Evolutionary conservation across 371 early-diverging fungal species (phyloP).

Genomic region (Catenaria anguillulae): DNA sequence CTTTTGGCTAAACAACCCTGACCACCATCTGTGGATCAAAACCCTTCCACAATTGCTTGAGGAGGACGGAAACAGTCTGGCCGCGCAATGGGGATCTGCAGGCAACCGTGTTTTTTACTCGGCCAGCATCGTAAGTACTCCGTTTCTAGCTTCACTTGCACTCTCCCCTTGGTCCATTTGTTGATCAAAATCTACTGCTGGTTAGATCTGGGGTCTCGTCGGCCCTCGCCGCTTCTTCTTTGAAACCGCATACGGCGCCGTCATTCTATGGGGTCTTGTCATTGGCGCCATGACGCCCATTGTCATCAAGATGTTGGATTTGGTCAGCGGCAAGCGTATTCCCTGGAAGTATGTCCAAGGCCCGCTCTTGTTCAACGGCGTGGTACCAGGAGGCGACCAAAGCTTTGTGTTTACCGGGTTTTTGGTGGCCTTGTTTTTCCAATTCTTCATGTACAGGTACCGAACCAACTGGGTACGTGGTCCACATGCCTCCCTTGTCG

Average conservation of each 20-base stretch:
- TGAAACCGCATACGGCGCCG: neutral
- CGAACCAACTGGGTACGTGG: conserved; percentile 30
- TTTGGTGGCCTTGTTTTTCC: conserved; percentile 43
- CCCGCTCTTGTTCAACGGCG: neutral
- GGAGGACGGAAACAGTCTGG: no score
- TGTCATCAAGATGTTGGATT: neutral
- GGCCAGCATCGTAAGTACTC: no score
- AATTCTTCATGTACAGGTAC: conserved; percentile 37
- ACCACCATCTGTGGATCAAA: neutral
- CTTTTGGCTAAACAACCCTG: conserved; percentile 30
- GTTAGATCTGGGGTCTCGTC: neutral
- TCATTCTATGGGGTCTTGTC: neutral
- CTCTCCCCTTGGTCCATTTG: no score
- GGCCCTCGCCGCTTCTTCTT: neutral
- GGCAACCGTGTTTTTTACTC: no score
- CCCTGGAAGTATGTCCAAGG: neutral
- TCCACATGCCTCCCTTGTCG: neutral
- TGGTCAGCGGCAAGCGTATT: neutral
- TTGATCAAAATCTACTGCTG: no score
- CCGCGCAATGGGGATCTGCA: no score
- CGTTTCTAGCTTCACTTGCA: no score
- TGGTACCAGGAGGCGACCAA: neutral
- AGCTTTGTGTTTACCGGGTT: conserved; percentile 31
- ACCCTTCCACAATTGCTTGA: neutral
- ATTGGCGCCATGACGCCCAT: neutral